Base-by-base conservation (phyloP, 2,329 filamentous ascomycete genomes). In the Trichoderma sp. region DNA sequence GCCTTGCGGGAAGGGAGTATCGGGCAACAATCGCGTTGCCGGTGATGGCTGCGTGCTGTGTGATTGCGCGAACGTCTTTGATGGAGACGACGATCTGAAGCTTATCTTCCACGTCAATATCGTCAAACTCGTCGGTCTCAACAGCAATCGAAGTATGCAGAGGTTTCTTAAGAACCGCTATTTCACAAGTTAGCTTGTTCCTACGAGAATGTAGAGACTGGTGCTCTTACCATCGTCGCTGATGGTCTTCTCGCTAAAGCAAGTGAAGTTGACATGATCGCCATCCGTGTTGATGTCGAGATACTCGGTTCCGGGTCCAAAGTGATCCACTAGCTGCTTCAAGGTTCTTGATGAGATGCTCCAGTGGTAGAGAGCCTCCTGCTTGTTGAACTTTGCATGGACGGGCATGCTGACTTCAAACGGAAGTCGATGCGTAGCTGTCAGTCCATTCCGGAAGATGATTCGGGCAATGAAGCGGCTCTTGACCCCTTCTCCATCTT, bases 61-160 rank as follows among this genome's bases (percentile, higher is more conserved):
- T 89, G 68, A 95, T 93, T 39, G 92, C 90, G 65, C 92, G 90
- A 79, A 95, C 95, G 80, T 95, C 93, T 77, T 93, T 94, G 77
- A 95, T 92, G 75, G 90, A 93, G 77, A 95, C 92, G 72, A 93
- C 88, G 76, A 94, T 92, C 77, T 94, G 93, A 71, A 94, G 86
- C 65, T 91, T 90, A 72, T 93, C 89, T 77, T 94, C 90, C 34
- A 93, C 90, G 26, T 88, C 85, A 73, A 95, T 93, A 66, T 91
- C 87, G 71, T 93, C 90, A 76, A 95, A 95, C 75, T 95, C 92
- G 71, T 92, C 88, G 34, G 88, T 90, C 77, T 94, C 92, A 15
- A 95, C 87, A 1, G 92, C 88, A 73, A 95, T 93, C 34, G 92
- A 93, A 11, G 93, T 95, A 75, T 93, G 92, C 1, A 95, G 84